phyloP scores from a whole-genome alignment of 164 flowering plant genomes.

The Pachysandra terminalis region DNA sequence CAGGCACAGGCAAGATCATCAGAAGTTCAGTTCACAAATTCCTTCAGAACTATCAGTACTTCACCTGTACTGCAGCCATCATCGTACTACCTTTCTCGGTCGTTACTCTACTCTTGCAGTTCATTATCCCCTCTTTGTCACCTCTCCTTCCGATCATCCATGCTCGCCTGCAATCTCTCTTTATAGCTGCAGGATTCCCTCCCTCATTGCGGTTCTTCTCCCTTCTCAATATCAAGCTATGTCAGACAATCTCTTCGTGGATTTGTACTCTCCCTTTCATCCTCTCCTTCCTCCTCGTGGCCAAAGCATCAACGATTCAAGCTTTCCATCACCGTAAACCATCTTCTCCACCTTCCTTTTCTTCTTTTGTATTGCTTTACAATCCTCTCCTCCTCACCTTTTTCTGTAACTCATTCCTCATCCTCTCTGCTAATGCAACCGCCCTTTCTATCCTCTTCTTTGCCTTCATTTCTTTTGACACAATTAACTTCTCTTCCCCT shows the following conservation, averaged over 20 bases:
- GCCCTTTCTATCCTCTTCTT: conserved; percentile 32
- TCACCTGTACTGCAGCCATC: conserved; percentile 42
- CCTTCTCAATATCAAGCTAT: conserved; percentile 53
- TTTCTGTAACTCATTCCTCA: conserved; percentile 25
- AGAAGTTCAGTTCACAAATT: conserved; percentile 70
- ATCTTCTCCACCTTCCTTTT: not conserved
- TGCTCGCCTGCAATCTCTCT: conserved; percentile 7
- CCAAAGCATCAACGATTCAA: not conserved
- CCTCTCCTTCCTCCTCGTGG: not conserved
- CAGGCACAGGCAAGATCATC: conserved; percentile 38
- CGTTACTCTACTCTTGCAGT: no score
- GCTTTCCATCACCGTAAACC: not conserved
- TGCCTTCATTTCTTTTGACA: conserved; percentile 17
- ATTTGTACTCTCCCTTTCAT: not conserved
- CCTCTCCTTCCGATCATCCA: conserved; percentile 28
- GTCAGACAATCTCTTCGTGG: conserved; percentile 44
- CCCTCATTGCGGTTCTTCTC: conserved; percentile 4
- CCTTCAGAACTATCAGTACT: conserved; percentile 54
- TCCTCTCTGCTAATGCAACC: conserved; percentile 24
- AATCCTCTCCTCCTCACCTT: conserved; percentile 32
- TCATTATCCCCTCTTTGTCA: no score
- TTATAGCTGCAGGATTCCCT: not conserved
- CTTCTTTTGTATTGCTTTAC: conserved; percentile 22
- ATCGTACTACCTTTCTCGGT: conserved; percentile 59
- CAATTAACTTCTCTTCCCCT: conserved; percentile 13